These are phyloP conservation scores for Starmerella geochares DNA, from an alignment of 805 yeast genomes.

Conservation along the genomic window DNA sequence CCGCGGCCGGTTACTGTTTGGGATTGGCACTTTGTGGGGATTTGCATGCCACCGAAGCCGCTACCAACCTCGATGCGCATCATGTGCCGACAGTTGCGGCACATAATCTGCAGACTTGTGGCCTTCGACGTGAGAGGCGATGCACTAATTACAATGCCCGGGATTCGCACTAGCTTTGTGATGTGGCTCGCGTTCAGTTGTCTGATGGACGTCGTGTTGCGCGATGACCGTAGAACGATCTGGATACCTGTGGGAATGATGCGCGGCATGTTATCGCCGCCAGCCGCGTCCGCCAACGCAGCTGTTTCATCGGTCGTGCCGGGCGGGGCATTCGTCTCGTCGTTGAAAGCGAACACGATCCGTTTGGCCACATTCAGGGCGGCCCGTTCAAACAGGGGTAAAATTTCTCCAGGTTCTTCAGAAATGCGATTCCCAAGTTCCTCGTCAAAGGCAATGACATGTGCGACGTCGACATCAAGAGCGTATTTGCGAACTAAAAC, in stretches of 20 bases:
- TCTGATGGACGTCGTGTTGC: conserved; percentile 64
- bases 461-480: conserved; percentile 68
- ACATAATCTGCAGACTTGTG: conserved; percentile 69
- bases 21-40: conserved; percentile 60
- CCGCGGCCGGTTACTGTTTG: conserved; percentile 38
- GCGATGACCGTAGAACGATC: conserved; percentile 61
- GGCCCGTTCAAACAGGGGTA: conserved; percentile 67
- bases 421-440: conserved; percentile 72
- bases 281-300: not conserved
- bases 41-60: conserved; percentile 58
- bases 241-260: conserved; percentile 66
- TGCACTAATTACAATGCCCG: conserved; percentile 88
- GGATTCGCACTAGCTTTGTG: conserved; percentile 76
- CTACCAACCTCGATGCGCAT: conserved; percentile 50
- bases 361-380: conserved; percentile 60
- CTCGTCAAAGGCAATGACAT: conserved; percentile 77
- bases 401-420: conserved; percentile 80
- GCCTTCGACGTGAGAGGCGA: conserved; percentile 84
- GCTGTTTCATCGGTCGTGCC: not conserved
- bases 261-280: conserved; percentile 39
- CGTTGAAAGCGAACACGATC: conserved; percentile 32
- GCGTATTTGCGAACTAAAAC: conserved; percentile 64
- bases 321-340: conserved; percentile 7
- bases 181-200: conserved; percentile 79
- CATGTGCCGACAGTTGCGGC: conserved; percentile 79